These are phyloP conservation scores for Chimonanthus praecox DNA, from an alignment of 164 flowering plant species.

Conservation along the genomic window DNA sequence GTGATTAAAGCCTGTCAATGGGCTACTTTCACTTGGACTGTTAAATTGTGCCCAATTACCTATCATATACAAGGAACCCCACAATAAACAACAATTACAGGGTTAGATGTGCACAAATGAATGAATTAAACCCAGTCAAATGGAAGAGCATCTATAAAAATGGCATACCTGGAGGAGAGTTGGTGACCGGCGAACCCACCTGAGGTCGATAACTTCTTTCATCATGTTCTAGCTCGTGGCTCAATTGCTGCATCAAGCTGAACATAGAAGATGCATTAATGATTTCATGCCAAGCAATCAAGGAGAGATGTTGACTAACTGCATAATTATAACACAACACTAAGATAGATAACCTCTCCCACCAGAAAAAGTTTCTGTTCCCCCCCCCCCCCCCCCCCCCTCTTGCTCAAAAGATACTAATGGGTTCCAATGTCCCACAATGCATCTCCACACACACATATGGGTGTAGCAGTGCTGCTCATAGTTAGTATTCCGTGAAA, in stretches of 20 bases:
- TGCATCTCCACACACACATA: neutral
- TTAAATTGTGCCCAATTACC: conserved; percentile 72
- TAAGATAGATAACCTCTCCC: too few relatives aligned
- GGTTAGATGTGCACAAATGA: neutral
- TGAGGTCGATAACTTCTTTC: conserved; percentile 56
- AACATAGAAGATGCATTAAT: conserved; percentile 10
- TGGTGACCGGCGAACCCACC: conserved; percentile 74
- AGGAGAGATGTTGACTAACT: neutral
- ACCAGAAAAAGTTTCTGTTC: neutral
- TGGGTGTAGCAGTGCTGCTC: too few relatives aligned
- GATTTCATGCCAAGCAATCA: neutral
- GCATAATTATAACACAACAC: too few relatives aligned
- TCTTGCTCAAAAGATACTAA: neutral
- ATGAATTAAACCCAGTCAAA: neutral
- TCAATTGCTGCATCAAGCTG: conserved; percentile 82
- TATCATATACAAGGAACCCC: conserved; percentile 23
- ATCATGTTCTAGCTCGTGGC: conserved; percentile 78
- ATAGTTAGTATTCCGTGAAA: too few relatives aligned
- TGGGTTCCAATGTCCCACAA: neutral
- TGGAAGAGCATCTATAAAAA: neutral
- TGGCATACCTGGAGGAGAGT: conserved; percentile 75
- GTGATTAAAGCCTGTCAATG: conserved; percentile 47
- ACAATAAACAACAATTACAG: neutral
- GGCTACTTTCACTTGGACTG: conserved; percentile 61
- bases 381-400: neutral